Evolutionary conservation across 257 asterid genomes (phyloP).

Genomic region (Scutellaria minor): DNA sequence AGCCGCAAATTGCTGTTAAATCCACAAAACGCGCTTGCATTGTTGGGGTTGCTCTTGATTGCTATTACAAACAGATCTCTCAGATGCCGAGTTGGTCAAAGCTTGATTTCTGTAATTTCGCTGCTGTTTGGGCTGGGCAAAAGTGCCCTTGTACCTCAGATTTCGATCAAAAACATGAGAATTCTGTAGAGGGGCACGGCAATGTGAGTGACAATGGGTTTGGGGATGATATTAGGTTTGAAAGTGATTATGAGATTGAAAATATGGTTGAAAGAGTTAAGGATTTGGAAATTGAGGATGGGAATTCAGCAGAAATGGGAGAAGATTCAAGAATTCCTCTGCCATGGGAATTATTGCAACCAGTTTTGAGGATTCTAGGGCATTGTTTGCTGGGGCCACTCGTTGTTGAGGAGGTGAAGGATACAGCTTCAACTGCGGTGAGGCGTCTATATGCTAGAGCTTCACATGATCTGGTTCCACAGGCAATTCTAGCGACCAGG

Average conservation of each 20-base stretch:
- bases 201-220: slow-evolving; percentile 36
- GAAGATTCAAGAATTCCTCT: slow-evolving; percentile 75
- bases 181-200: slow-evolving; percentile 31
- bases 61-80: slow-evolving; percentile 81
- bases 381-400: slow-evolving; percentile 94
- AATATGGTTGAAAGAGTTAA: slow-evolving; percentile 39
- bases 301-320: slow-evolving; percentile 27
- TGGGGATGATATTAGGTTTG: slow-evolving; percentile 43
- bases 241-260: slow-evolving; percentile 53
- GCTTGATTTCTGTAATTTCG: slow-evolving; percentile 71
- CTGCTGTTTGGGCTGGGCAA: slow-evolving; percentile 80
- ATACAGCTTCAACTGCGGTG: slow-evolving; percentile 77
- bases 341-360: slow-evolving; percentile 94
- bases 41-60: slow-evolving; percentile 86
- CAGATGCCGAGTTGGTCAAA: slow-evolving; percentile 96
- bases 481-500: slow-evolving; percentile 87
- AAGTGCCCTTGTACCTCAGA: slow-evolving; percentile 80
- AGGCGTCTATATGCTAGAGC: slow-evolving; percentile 88
- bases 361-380: slow-evolving; percentile 83
- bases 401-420: slow-evolving; percentile 73
- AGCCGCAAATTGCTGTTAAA: slow-evolving; percentile 86
- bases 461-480: slow-evolving; percentile 85
- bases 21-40: slow-evolving; percentile 91
- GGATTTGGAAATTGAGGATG: slow-evolving; percentile 43
- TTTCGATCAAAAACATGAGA: slow-evolving; percentile 48